phyloP scores from a whole-genome alignment of 2,329 filamentous ascomycete genomes.

The Colletotrichum liriopes region DNA sequence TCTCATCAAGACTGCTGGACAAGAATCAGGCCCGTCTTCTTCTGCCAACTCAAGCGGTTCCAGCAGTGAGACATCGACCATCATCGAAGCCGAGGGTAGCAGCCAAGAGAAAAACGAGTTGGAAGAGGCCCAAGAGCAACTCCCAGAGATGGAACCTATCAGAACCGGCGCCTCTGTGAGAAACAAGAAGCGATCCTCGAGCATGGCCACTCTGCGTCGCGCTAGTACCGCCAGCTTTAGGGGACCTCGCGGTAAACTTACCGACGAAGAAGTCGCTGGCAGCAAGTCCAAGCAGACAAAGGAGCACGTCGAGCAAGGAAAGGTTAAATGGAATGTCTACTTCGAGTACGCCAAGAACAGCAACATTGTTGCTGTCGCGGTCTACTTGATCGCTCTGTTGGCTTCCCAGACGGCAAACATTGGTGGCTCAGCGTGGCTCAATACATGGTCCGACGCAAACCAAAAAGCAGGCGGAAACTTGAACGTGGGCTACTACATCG shows the following conservation, averaged over 20 bases:
- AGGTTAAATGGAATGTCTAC: constrained; percentile 98
- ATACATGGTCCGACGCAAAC: constrained; percentile 91
- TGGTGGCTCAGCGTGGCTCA: constrained; percentile 92
- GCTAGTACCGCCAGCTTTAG: constrained; percentile 94
- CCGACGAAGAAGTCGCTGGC: constrained; percentile 84
- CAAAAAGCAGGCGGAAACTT: constrained; percentile 77
- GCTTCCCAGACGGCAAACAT: constrained; percentile 87
- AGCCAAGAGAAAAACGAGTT: constrained; percentile 75
- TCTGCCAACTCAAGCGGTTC: constrained; percentile 64
- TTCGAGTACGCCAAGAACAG: constrained; percentile 94
- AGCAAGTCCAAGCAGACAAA: constrained; percentile 88
- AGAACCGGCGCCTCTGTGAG: constrained; percentile 65
- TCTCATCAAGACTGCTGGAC: constrained; percentile 82
- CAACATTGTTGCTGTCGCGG: constrained; percentile 85
- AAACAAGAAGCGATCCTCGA: constrained; percentile 75
- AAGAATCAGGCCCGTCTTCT: constrained; percentile 57
- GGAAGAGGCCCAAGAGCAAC: constrained; percentile 83
- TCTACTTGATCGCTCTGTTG: constrained; percentile 85
- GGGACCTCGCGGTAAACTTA: constrained; percentile 86
- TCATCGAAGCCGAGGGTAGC: constrained; percentile 65
- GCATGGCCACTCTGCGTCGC: constrained; percentile 85
- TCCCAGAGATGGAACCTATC: constrained; percentile 85
- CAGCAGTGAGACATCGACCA: constrained; percentile 71
- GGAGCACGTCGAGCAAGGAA: constrained; percentile 93
- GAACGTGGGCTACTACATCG: constrained; percentile 89